These are phyloP conservation scores for Phytophthora podocarpi DNA, from an alignment of 352 stramenopile species.

Conservation along the genomic window DNA sequence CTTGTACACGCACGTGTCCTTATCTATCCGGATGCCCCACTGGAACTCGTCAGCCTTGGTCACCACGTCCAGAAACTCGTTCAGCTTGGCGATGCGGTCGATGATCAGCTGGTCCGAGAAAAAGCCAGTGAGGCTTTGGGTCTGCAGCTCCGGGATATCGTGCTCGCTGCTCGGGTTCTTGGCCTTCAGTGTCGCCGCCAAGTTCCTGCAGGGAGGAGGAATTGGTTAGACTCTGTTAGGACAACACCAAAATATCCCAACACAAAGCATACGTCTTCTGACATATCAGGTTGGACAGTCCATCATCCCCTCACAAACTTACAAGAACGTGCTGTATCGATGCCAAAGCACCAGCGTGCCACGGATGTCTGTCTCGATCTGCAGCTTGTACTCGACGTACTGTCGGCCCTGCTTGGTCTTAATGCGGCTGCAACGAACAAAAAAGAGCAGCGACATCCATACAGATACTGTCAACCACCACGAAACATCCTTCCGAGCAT, in stretches of 20 bases:
- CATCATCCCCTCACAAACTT: constrained; percentile 27
- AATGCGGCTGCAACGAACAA: constrained; percentile 59
- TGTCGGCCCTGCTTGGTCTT: constrained; percentile 87
- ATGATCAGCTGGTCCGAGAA: constrained; percentile 89
- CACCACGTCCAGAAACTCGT: constrained; percentile 87
- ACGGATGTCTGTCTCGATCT: constrained; percentile 88
- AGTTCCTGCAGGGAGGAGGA: constrained; percentile 48
- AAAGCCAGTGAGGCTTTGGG: constrained; percentile 80
- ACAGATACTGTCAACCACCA: constrained; percentile 21
- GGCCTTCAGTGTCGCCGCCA: constrained; percentile 79
- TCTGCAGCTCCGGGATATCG: constrained; percentile 82
- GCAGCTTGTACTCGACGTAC: constrained; percentile 89
- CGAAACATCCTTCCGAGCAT: neutral
- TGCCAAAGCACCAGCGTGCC: constrained; percentile 88
- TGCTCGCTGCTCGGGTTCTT: constrained; percentile 80
- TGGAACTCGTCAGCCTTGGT: constrained; percentile 88
- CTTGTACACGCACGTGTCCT: constrained; percentile 91
- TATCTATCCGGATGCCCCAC: constrained; percentile 91
- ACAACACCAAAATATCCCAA: neutral
- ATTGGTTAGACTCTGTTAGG: neutral
- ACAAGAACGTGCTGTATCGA: constrained; percentile 90
- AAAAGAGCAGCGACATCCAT: constrained; percentile 8
- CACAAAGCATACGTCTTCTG: constrained; percentile 17
- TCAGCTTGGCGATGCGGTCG: constrained; percentile 85
- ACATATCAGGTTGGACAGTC: neutral